Evolutionary conservation across 768 basidiomycete species (phyloP).

Genomic region (Leucosporidium yakuticum): DNA sequence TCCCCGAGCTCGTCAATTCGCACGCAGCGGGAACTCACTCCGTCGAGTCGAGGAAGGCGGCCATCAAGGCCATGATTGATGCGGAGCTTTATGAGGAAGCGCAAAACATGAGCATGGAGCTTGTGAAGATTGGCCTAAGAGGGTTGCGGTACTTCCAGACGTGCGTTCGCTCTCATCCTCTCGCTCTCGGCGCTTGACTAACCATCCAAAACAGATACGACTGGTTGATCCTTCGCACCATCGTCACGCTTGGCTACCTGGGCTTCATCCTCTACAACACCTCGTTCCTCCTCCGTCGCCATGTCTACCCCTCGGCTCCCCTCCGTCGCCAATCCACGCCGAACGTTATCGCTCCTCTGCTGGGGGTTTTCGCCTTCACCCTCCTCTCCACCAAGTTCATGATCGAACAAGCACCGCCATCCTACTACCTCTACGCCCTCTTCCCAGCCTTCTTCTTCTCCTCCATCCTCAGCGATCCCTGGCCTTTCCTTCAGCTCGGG

Average conservation of each 20-base stretch:
- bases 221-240: conserved; percentile 59
- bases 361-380: conserved; percentile 49
- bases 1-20: conserved; percentile 45
- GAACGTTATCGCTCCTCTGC: conserved; percentile 46
- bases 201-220: conserved; percentile 53
- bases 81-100: conserved; percentile 51
- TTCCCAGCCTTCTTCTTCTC: conserved; percentile 76
- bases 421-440: conserved; percentile 66
- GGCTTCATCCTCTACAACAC: conserved; percentile 53
- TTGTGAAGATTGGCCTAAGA: conserved; percentile 54
- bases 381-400: conserved; percentile 53
- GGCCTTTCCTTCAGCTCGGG: conserved; percentile 3
- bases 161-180: conserved; percentile 36
- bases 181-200: not conserved
- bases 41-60: not conserved
- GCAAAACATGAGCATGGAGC: conserved; percentile 50
- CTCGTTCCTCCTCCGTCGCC: conserved; percentile 9
- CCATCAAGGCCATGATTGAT: conserved; percentile 51
- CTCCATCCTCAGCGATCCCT: conserved; percentile 37
- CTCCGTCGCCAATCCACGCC: not conserved
- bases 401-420: conserved; percentile 61
- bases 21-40: not conserved
- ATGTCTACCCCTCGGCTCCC: not conserved
- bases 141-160: conserved; percentile 76
- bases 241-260: conserved; percentile 65